Evolutionary conservation across 106 monocot genomes (phyloP).

Genomic region (Allium sativum): DNA sequence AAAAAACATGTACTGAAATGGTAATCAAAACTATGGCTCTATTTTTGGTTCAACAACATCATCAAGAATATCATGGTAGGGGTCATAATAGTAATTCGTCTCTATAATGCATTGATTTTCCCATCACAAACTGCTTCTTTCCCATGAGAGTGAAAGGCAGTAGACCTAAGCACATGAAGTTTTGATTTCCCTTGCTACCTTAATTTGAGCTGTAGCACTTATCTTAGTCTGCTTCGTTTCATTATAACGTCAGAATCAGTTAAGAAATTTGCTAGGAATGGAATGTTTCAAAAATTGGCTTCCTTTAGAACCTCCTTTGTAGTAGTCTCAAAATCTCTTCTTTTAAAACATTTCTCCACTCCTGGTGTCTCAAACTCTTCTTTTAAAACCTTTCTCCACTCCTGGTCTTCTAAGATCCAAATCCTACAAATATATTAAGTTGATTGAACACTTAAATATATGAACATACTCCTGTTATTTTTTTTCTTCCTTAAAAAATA

Average conservation of each 20-base stretch:
- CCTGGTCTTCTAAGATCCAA: constrained; percentile 71
- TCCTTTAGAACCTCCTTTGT: constrained; percentile 57
- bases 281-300: constrained; percentile 80
- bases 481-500: no score
- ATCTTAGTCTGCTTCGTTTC: constrained; percentile 71
- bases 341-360: constrained; percentile 16
- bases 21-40: no score
- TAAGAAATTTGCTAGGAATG: constrained; percentile 61
- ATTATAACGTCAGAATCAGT: constrained; percentile 78
- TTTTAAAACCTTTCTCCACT: no score
- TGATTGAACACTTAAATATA: no score
- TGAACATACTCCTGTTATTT: no score
- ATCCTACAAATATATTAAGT: constrained; percentile 26
- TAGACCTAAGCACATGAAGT: constrained; percentile 59
- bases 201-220: constrained; percentile 81
- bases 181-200: constrained; percentile 80
- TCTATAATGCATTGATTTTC: constrained; percentile 45
- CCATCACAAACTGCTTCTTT: constrained; percentile 41
- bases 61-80: neutral
- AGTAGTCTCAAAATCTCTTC: constrained; percentile 41
- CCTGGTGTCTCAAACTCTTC: no score
- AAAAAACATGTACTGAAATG: no score
- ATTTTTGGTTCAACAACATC: neutral
- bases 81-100: constrained; percentile 16
- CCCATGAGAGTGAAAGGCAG: constrained; percentile 78